These are phyloP conservation scores for Aspergillus taichungensis DNA, from an alignment of 495 filamentous ascomycete species.

Conservation along the genomic window DNA sequence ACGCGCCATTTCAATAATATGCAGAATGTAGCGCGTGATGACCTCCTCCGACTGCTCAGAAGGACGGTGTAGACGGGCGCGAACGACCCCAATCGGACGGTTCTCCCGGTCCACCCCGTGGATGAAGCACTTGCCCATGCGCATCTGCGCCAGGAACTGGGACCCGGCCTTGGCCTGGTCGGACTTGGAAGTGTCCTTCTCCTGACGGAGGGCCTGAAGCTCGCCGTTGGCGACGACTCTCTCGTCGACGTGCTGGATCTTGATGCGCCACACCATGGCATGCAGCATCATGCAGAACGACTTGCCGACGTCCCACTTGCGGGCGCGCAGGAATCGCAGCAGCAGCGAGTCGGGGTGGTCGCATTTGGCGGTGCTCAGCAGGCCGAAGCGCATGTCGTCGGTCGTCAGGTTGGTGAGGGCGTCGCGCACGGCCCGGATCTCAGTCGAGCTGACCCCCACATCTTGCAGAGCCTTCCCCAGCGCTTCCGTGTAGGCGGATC, in stretches of 20 bases:
- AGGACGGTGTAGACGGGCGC: constrained; percentile 68
- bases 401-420: constrained; percentile 41
- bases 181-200: constrained; percentile 42
- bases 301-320: constrained; percentile 90
- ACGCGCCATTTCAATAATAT: constrained; percentile 82
- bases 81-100: constrained; percentile 73
- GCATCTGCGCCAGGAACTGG: constrained; percentile 75
- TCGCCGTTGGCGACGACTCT: constrained; percentile 76
- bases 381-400: constrained; percentile 60
- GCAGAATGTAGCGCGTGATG: constrained; percentile 82
- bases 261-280: constrained; percentile 78
- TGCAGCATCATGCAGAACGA: constrained; percentile 85
- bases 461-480: constrained; percentile 15
- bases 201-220: constrained; percentile 48
- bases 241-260: constrained; percentile 73
- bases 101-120: constrained; percentile 78
- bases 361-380: constrained; percentile 83
- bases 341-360: constrained; percentile 85
- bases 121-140: constrained; percentile 85
- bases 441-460: constrained; percentile 16
- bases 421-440: constrained; percentile 24
- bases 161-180: constrained; percentile 53
- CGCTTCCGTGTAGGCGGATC: constrained; percentile 8
- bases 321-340: constrained; percentile 81
- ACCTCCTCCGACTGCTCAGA: constrained; percentile 80